Percentiles rank a stretch among this genome's conserved stretches.
phyloP scores from a whole-genome alignment of 345 rosid species.

The Odontarrhena argentea region DNA sequence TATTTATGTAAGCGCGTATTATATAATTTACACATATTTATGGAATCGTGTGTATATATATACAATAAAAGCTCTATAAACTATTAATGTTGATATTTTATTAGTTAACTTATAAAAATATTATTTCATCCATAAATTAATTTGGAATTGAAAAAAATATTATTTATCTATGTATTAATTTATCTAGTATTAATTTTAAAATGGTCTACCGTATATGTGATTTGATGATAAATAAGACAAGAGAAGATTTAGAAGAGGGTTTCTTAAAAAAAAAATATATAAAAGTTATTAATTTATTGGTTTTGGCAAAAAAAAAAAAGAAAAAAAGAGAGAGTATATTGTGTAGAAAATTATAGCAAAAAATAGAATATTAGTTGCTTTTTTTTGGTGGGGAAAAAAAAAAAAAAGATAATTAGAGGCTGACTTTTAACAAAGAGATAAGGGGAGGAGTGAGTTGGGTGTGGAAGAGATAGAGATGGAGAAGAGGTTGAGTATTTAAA shows the following conservation, averaged over 20 bases:
- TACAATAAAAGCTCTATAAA: background rate
- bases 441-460: conserved; percentile 23
- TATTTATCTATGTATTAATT: no score
- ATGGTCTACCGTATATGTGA: no score
- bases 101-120: no score
- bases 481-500: conserved; percentile 38
- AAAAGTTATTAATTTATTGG: background rate
- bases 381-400: conserved; percentile 11
- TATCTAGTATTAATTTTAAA: no score
- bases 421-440: conserved; percentile 26
- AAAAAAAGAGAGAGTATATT: background rate
- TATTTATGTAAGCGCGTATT: conserved; percentile 8
- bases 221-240: no score
- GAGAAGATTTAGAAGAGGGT: background rate
- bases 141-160: no score
- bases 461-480: conserved; percentile 41
- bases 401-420: conserved; percentile 34
- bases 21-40: background rate
- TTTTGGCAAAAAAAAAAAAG: background rate
- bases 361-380: background rate
- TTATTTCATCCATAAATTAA: no score
- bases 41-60: conserved; percentile 10
- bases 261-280: background rate
- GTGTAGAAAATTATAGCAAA: background rate
- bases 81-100: no score